These are phyloP conservation scores for sorghum (Sorghum bicolor) DNA, from an alignment of 176 grass and related monocot species.

Conservation along the genomic window DNA sequence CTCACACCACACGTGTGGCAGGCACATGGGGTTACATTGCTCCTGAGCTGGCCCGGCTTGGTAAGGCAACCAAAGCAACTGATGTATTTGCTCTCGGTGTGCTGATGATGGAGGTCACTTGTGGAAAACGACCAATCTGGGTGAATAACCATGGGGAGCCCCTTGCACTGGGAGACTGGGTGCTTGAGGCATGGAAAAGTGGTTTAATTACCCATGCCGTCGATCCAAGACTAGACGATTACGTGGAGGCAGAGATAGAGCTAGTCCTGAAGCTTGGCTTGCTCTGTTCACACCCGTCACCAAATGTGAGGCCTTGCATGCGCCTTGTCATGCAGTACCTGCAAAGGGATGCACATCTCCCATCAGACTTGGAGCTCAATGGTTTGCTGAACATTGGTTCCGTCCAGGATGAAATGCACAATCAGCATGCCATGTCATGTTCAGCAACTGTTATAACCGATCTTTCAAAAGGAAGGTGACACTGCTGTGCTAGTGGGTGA, in stretches of 20 bases:
- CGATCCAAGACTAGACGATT: not conserved
- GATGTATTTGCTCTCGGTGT: too few species aligned
- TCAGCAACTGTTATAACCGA: not conserved
- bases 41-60: too few species aligned
- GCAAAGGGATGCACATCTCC: not conserved
- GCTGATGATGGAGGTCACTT: too few species aligned
- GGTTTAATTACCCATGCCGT: not conserved
- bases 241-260: not conserved
- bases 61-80: too few species aligned
- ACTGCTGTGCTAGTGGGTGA: not conserved
- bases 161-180: too few species aligned
- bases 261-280: conserved; percentile 14
- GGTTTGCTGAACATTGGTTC: not conserved
- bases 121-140: too few species aligned
- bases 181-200: too few species aligned
- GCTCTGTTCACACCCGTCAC: not conserved
- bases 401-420: not conserved
- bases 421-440: not conserved
- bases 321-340: not conserved
- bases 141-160: too few species aligned
- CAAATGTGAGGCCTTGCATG: not conserved
- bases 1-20: not conserved
- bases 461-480: not conserved
- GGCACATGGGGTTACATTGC: too few species aligned
- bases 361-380: not conserved